Evolutionary conservation across 2,329 filamentous ascomycete species (phyloP).

Genomic region (Pyrenophora tritici-repentis): DNA sequence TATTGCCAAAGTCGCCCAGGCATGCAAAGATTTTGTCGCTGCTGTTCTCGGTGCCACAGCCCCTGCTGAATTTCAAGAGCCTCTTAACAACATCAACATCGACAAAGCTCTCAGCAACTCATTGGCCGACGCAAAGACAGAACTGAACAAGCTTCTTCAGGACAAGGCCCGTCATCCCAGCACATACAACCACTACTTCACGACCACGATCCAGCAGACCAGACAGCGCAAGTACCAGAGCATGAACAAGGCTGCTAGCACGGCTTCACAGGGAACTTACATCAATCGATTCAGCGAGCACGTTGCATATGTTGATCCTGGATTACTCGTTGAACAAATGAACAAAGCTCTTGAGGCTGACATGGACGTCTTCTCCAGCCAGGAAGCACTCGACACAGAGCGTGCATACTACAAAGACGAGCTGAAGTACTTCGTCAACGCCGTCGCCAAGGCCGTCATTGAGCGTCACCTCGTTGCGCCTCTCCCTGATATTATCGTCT

Average conservation of each 20-base stretch:
- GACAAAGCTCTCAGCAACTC: conserved; percentile 50
- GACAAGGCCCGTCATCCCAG: conserved; percentile 57
- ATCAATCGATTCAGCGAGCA: too few species aligned
- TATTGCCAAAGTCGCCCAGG: conserved; percentile 43
- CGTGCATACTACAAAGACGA: conserved; percentile 48
- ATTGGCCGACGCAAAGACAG: conserved; percentile 40
- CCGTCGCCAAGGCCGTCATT: conserved; percentile 45
- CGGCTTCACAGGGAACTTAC: background rate
- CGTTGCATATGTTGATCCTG: too few species aligned
- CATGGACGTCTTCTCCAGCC: conserved; percentile 42
- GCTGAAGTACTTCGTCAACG: conserved; percentile 45
- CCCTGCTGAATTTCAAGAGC: conserved; percentile 48
- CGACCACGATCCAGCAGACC: conserved; percentile 27
- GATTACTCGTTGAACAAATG: too few species aligned
- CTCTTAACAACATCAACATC: conserved; percentile 48
- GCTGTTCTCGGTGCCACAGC: conserved; percentile 45
- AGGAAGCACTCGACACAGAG: conserved; percentile 45
- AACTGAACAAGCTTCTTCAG: conserved; percentile 53
- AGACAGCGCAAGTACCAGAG: conserved; percentile 16
- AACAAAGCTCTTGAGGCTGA: too few species aligned
- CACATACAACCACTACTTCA: conserved; percentile 58
- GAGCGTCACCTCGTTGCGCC: conserved; percentile 46
- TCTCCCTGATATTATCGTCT: conserved; percentile 37
- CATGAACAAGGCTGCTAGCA: background rate
- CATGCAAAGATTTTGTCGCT: conserved; percentile 45